Percentiles rank a stretch among this genome's conserved stretches.
Conservation (phyloP, 2,329 filamentous ascomycete genomes). For the Trichoderma guizhouense region DNA sequence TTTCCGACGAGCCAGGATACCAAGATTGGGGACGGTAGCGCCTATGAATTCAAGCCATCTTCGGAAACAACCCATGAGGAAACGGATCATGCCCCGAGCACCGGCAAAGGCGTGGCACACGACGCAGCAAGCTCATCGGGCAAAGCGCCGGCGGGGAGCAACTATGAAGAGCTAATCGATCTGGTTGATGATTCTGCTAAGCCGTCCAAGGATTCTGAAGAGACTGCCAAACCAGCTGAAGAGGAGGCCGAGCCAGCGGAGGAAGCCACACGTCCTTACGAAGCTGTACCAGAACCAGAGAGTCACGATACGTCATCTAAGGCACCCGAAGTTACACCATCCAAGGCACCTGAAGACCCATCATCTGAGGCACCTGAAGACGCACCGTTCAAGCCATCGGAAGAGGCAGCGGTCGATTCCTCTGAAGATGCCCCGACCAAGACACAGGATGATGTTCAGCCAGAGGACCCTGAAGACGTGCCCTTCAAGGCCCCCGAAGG, state of each 20-base stretch:
- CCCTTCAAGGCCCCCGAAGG: not conserved
- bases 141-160: not conserved
- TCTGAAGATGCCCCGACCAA: not conserved
- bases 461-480: not conserved
- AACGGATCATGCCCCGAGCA: not conserved
- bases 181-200: not conserved
- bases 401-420: not conserved
- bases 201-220: not conserved
- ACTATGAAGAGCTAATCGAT: not conserved
- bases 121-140: not conserved
- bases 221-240: not conserved
- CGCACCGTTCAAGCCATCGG: not conserved
- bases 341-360: not conserved
- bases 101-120: not conserved
- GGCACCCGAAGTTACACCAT: not conserved
- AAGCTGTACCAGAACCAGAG: not conserved
- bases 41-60: not conserved
- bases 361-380: not conserved
- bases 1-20: slow-evolving; percentile 14
- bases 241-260: not conserved
- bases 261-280: not conserved
- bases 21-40: slow-evolving; percentile 7
- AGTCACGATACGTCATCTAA: not conserved
- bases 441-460: not conserved
- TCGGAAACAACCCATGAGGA: not conserved